A percentile compares a stretch with the other conserved stretches of the same genome.
phyloP scores from a whole-genome alignment of 2,329 filamentous ascomycete genomes.

The Grosmannia clavigera region DNA sequence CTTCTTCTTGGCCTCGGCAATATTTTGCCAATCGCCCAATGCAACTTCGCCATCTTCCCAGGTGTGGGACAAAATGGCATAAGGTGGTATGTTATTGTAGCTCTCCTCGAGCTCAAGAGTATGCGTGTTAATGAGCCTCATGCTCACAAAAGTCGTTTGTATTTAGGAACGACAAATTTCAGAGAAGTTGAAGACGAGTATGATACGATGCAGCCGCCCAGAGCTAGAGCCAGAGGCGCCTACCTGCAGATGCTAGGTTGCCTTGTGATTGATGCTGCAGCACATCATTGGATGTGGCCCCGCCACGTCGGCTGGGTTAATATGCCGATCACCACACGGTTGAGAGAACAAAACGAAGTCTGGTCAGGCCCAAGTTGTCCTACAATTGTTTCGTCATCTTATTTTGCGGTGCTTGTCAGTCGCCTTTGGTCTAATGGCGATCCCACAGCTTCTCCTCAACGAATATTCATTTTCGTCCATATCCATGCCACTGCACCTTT shows the following conservation, averaged over 20 bases:
- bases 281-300: no score
- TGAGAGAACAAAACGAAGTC: no score
- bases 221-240: not conserved
- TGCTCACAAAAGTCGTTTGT: not conserved
- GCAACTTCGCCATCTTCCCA: constrained; percentile 20
- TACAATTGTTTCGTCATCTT: no score
- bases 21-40: constrained; percentile 13
- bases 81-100: constrained; percentile 13
- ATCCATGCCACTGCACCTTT: no score
- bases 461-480: no score
- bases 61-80: constrained; percentile 21
- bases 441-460: no score
- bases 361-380: no score
- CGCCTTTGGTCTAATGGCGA: no score
- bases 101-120: constrained; percentile 6
- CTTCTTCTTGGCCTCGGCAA: not conserved
- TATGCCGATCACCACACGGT: no score
- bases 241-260: not conserved
- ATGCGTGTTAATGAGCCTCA: constrained; percentile 11
- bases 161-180: no score
- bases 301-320: not conserved
- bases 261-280: not conserved
- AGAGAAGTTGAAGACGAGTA: not conserved
- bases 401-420: no score
- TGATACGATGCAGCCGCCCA: not conserved